Base-by-base conservation (phyloP, 1,139 yeast genomes). In the Protomyces pachydermus region DNA sequence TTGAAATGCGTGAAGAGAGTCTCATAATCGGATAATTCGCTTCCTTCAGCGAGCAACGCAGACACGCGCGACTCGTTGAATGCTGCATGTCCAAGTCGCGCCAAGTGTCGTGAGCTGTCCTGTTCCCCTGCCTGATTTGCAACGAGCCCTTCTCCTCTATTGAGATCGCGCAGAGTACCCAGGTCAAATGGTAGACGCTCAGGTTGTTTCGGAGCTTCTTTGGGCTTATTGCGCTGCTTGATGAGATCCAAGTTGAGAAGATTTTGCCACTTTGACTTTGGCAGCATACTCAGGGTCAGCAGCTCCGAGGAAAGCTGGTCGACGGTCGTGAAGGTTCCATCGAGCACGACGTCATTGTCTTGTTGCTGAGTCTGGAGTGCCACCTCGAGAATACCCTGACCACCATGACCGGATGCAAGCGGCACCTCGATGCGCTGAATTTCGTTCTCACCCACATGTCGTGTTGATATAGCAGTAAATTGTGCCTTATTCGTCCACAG, bases 401-500 rank as follows among this genome's bases (percentile, higher is more conserved):
- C 95, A 34, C 91, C 93, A 67, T 87, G 90, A 28, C 96, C 95
- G 38, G 95, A 82, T n/a, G 82, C 84, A 68, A 87, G 87, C 3
- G 98, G 97, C 72, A 85, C 72, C 48, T 83, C 76, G 37, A 86
- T 78, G 52, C 79, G 81, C 1, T 83, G 74, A 71, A 91, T 70
- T 3, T 72, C 76, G 18, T 82, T 84, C 69, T 88, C 96, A 61
- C 86, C 86, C 39, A 93, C 80, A 67, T 84, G 89, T 69, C 93
- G 83, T 35, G 87, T 77, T 1, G 81, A 74, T 6, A 78, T 74
- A 1, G 86, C 84, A 68, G 79, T 82, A 74, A 91, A 91, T 74
- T 91, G 97, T 0, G 97, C 85, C 71, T 86, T 81, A 74, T 91
- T 90, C 2, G 96, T 87, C 99, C 99, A 95, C 66, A 95, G 78